Evolutionary conservation across 306 rosid species (phyloP), one percentile per base, ranked within the genome.

Genomic region (Gastrolobium bilobum): DNA sequence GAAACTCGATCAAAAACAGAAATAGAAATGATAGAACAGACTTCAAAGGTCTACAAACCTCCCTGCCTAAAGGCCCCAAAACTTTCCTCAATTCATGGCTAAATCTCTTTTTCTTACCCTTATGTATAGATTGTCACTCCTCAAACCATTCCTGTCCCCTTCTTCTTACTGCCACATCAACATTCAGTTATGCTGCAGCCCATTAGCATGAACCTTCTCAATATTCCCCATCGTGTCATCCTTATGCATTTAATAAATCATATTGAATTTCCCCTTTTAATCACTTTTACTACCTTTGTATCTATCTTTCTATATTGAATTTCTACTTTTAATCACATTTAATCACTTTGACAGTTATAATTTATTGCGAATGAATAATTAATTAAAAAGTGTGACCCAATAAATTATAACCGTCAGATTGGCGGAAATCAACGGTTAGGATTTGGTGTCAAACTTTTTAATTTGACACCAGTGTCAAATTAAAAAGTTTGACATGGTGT

Each of bases 141-240:
- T 26, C 8, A 3, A 31, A 60, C 46, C 29, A 6, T 46, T 14
- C 69, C 52, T 30, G 31, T 44, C 13, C 29, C 47, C 48, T 30
- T 26, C 14, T 48, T 48, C 11, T 26, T 26, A 62, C 42, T 20
- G 40, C 51, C 40, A 35, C 53, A 5, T 48, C 62, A 62, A 26
- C 14, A 34, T 60, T 75, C 42, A 20, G 30, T 75, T 10, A 10
- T 61, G 61, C 15, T 63, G 56, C 62, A 6, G 8, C 31, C 60
- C 2, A n/a, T 10, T 62, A 62, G 39, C 50, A 68, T 75, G 61
- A 48, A 61, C 47, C 43, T 73, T 43, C 56, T 57, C 48, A 60
- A 44, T 44, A 33, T 33, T 61, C 29, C 10, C 61, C 61, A 61
- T 48, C 38, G 3, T 75, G 62, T 50, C 42, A 35, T 61, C 8